phyloP scores from a whole-genome alignment of 768 basidiomycete genomes.

The Gyrodon lividus region DNA sequence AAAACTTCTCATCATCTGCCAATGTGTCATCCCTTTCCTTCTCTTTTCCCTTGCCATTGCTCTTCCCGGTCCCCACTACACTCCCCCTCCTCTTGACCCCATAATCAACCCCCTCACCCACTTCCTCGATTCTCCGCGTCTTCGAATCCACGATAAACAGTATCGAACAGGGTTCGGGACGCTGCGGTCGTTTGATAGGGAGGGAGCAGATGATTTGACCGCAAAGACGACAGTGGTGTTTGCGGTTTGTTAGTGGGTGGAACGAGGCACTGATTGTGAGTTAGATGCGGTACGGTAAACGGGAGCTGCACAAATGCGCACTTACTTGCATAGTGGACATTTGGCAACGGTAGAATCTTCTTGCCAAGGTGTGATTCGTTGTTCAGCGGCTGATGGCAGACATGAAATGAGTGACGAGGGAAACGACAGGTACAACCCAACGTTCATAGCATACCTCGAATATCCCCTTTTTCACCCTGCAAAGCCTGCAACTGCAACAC shows the following conservation, averaged over 20 bases:
- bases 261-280: slow-evolving; percentile 58
- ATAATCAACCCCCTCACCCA: slow-evolving; percentile 79
- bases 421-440: neutral
- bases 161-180: slow-evolving; percentile 68
- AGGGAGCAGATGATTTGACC: slow-evolving; percentile 90
- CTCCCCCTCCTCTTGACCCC: slow-evolving; percentile 59
- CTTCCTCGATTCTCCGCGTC: slow-evolving; percentile 78
- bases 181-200: slow-evolving; percentile 69
- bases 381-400: slow-evolving; percentile 64
- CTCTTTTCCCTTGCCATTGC: slow-evolving; percentile 33
- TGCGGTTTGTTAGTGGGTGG: slow-evolving; percentile 86
- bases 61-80: neutral
- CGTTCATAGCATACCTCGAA: slow-evolving; percentile 53
- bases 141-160: slow-evolving; percentile 84
- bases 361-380: slow-evolving; percentile 94
- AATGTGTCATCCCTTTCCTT: slow-evolving; percentile 39
- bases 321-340: slow-evolving; percentile 85
- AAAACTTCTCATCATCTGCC: slow-evolving; percentile 75
- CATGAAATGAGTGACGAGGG: slow-evolving; percentile 1
- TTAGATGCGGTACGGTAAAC: slow-evolving; percentile 6
- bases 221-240: slow-evolving; percentile 95
- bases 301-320: slow-evolving; percentile 5
- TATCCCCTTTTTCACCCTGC: slow-evolving; percentile 54
- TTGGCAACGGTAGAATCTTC: slow-evolving; percentile 72
- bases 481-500: slow-evolving; percentile 46